These are phyloP conservation scores for Colletotrichum sp. DNA, from an alignment of 2,329 filamentous ascomycete species.

Conservation along the genomic window DNA sequence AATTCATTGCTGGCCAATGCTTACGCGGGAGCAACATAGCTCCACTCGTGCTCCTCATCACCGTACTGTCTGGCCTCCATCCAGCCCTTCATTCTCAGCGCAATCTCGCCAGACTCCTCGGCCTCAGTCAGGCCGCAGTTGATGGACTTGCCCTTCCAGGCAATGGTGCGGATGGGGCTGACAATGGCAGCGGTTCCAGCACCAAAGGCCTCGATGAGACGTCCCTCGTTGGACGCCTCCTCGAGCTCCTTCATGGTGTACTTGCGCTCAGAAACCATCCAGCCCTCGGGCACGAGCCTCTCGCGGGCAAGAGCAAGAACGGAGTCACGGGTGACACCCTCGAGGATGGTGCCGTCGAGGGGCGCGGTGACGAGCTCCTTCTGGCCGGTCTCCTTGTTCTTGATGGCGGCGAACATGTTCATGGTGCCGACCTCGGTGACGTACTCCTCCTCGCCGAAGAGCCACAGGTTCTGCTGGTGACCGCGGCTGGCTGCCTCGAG, in stretches of 20 bases:
- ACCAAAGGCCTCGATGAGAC: slow-evolving; percentile 92
- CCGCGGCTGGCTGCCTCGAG: slow-evolving; percentile 88
- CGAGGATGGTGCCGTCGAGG: slow-evolving; percentile 93
- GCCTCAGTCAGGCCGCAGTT: slow-evolving; percentile 81
- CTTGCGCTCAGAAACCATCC: slow-evolving; percentile 88
- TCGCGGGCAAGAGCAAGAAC: slow-evolving; percentile 87
- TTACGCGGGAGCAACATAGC: slow-evolving; percentile 56
- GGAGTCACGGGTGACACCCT: slow-evolving; percentile 93
- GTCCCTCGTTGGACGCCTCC: slow-evolving; percentile 81
- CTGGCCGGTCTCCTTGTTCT: slow-evolving; percentile 85
- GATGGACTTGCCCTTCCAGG: slow-evolving; percentile 83
- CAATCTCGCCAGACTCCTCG: slow-evolving; percentile 88
- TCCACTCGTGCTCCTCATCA: slow-evolving; percentile 92
- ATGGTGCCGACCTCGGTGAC: slow-evolving; percentile 98
- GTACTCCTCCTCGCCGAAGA: slow-evolving; percentile 94
- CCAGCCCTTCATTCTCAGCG: slow-evolving; percentile 91
- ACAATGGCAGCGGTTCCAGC: slow-evolving; percentile 94
- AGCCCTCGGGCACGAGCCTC: slow-evolving; percentile 82
- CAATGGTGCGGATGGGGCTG: slow-evolving; percentile 86
- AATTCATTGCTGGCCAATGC: slow-evolving; percentile 17
- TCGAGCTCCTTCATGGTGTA: slow-evolving; percentile 88
- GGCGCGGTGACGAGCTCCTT: slow-evolving; percentile 95
- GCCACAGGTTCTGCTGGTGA: slow-evolving; percentile 98
- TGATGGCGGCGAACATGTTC: slow-evolving; percentile 93
- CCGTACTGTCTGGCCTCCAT: slow-evolving; percentile 96